Evolutionary conservation across 2,329 filamentous ascomycete genomes (phyloP).

Genomic region (Ophiostoma pallidulum): DNA sequence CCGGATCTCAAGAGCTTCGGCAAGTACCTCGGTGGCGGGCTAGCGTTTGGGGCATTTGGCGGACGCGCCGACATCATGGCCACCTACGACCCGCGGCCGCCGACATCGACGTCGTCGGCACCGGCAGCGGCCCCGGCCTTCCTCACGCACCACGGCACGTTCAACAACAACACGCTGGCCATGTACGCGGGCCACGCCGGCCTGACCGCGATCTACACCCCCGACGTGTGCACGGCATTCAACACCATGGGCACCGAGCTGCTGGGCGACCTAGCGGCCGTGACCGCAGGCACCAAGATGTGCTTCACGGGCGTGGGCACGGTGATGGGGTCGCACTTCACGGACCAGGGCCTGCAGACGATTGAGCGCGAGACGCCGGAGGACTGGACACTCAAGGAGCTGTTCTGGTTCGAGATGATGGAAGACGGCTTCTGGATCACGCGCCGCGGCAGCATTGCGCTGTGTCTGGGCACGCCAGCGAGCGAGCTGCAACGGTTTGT

Average conservation of each 20-base stretch:
- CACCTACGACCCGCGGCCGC: conserved; percentile 54
- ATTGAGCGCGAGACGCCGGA: conserved; percentile 13
- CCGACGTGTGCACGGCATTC: conserved; percentile 23
- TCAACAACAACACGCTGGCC: conserved; percentile 50
- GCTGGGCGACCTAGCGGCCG: conserved; percentile 23
- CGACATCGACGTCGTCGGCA: conserved; percentile 23
- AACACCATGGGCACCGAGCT: conserved; percentile 25
- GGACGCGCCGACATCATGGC: conserved; percentile 56
- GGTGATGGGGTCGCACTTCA: conserved; percentile 29
- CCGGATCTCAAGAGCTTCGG: conserved; percentile 45
- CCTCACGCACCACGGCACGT: conserved; percentile 48
- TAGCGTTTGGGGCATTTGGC: conserved; percentile 51
- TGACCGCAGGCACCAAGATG: conserved; percentile 26
- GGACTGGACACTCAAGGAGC: conserved; percentile 16
- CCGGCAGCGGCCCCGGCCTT: no score
- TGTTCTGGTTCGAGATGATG: conserved; percentile 17
- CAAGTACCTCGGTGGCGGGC: conserved; percentile 50
- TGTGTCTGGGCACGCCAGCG: conserved; percentile 14
- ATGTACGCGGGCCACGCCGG: conserved; percentile 45
- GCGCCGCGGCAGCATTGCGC: conserved; percentile 14
- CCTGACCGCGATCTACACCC: conserved; percentile 28
- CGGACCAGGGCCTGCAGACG: conserved; percentile 5
- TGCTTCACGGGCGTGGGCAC: conserved; percentile 31
- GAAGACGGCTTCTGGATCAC: conserved; percentile 16
- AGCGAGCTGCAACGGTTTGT: conserved; percentile 36